A percentile compares a stretch with the other conserved stretches of the same genome.
phyloP scores from a whole-genome alignment of 768 basidiomycete species.

The Rossbeevera mucosa region DNA sequence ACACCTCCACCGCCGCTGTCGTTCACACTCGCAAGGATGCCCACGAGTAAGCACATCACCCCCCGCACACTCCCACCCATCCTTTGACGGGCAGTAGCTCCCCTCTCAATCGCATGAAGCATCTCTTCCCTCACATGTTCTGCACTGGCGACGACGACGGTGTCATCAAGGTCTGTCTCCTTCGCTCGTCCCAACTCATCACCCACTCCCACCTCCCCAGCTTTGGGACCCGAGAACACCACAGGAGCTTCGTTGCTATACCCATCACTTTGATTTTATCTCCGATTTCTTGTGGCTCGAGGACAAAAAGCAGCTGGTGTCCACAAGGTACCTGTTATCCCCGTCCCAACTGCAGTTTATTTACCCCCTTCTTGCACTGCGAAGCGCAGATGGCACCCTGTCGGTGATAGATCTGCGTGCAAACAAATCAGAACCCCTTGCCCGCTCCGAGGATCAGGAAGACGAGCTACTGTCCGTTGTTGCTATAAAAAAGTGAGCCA shows the following conservation, averaged over 20 bases:
- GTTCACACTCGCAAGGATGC: slow-evolving; percentile 45
- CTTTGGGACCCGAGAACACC: slow-evolving; percentile 84
- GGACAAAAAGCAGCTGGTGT: slow-evolving; percentile 79
- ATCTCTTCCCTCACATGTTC: slow-evolving; percentile 63
- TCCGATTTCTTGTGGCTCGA: slow-evolving; percentile 86
- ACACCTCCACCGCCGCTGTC: slow-evolving; percentile 54
- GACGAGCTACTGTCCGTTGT: slow-evolving; percentile 88
- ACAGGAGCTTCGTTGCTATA: slow-evolving; percentile 61
- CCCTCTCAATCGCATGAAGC: slow-evolving; percentile 82
- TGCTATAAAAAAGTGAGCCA: slow-evolving; percentile 67
- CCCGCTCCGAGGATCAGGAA: slow-evolving; percentile 93
- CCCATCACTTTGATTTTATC: slow-evolving; percentile 92
- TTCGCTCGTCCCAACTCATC: not conserved
- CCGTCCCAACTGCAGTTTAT: not conserved
- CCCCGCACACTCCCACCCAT: slow-evolving; percentile 1
- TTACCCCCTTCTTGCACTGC: not conserved
- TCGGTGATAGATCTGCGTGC: slow-evolving; percentile 90
- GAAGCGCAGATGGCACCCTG: slow-evolving; percentile 87
- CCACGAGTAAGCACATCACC: slow-evolving; percentile 58
- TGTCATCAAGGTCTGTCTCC: slow-evolving; percentile 69
- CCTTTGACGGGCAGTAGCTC: slow-evolving; percentile 47
- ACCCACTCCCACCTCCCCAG: slow-evolving; percentile 35
- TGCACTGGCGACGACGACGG: slow-evolving; percentile 93
- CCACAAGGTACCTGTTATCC: slow-evolving; percentile 63
- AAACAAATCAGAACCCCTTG: slow-evolving; percentile 69